Percentiles rank a stretch among this genome's conserved stretches.
Conservation (phyloP, 805 yeast species). For the Lipomyces kockii region DNA sequence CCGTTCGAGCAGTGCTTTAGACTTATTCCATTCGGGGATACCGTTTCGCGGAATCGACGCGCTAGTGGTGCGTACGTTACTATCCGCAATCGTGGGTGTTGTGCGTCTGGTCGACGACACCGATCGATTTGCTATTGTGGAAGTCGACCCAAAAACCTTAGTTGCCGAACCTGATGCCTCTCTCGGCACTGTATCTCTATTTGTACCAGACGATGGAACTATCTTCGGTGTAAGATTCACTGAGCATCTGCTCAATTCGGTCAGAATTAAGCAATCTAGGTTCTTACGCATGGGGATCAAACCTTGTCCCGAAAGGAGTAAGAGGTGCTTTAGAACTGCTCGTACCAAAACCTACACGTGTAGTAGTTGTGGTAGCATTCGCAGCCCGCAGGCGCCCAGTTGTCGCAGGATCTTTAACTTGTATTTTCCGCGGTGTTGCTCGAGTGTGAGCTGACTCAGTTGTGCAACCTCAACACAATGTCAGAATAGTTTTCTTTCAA, state of each 20-base stretch:
- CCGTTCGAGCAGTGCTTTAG: constrained; percentile 14
- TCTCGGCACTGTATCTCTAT: background rate
- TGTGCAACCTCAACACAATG: background rate
- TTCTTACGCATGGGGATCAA: background rate
- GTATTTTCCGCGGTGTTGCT: background rate
- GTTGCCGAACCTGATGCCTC: constrained; percentile 1
- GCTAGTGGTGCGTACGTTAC: background rate
- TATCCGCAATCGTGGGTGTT: background rate
- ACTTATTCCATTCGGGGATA: constrained; percentile 16
- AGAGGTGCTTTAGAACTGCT: background rate
- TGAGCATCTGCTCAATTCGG: background rate
- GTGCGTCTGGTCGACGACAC: background rate
- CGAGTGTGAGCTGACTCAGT: background rate
- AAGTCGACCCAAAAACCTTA: constrained; percentile 1
- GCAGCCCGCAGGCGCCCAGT: background rate
- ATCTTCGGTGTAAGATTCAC: constrained; percentile 2
- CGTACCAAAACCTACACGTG: background rate
- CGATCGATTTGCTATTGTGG: background rate
- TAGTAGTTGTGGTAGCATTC: background rate
- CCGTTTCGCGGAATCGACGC: background rate
- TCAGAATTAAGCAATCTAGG: background rate
- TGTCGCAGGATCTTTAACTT: background rate
- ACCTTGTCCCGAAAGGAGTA: background rate
- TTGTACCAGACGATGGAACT: background rate
- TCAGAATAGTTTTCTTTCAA: background rate